Conservation (phyloP, 768 basidiomycete species). For the Cystobasidium ongulense region DNA sequence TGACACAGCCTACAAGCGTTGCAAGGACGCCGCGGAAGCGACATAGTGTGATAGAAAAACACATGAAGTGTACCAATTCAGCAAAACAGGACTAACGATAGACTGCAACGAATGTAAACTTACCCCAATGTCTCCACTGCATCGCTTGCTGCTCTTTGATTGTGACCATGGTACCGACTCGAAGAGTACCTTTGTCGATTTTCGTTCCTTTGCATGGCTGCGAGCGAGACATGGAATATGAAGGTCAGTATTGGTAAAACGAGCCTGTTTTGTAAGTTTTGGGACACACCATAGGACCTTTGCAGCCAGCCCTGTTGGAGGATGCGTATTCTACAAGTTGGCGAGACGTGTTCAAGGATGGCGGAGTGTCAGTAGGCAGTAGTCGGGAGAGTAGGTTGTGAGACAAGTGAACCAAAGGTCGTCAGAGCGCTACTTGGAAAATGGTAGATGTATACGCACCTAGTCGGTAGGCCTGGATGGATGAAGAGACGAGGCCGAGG, state of each 20-base stretch:
- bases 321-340: background rate
- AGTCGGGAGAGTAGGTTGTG: no score
- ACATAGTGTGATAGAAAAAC: no score
- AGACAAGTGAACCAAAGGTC: no score
- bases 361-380: no score
- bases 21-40: no score
- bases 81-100: no score
- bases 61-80: no score
- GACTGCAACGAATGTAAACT: background rate
- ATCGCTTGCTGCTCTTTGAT: conserved; percentile 51
- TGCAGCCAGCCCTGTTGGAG: background rate
- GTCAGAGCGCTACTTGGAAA: no score
- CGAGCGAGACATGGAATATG: background rate
- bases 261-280: background rate
- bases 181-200: conserved; percentile 64
- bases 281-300: background rate
- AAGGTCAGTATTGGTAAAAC: background rate
- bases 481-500: background rate
- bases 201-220: conserved; percentile 53
- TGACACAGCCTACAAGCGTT: conserved; percentile 12
- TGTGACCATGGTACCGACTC: conserved; percentile 68
- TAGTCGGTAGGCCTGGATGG: conserved; percentile 2
- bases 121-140: conserved; percentile 18
- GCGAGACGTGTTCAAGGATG: no score
- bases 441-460: background rate